Evolutionary conservation across 139 green algal species (phyloP).

Genomic region (Tetraselmis striata): DNA sequence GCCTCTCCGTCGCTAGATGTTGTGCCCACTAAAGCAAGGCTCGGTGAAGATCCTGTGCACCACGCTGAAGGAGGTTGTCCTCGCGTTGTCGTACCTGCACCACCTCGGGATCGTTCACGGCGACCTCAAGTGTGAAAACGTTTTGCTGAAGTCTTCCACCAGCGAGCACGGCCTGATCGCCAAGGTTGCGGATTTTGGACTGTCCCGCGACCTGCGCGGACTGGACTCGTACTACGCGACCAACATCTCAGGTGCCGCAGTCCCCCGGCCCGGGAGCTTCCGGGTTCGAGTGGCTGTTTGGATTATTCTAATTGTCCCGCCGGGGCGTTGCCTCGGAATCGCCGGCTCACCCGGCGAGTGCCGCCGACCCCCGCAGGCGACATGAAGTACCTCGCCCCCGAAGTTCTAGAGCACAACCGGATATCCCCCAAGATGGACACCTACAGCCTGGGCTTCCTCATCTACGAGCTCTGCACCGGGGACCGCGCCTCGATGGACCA

Average conservation of each 20-base stretch:
- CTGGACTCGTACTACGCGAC: background rate
- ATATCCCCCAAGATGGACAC: background rate
- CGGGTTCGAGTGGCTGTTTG: too few species aligned
- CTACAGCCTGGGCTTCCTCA: background rate
- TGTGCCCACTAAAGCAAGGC: background rate
- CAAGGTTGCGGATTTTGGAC: background rate
- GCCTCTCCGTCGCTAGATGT: too few species aligned
- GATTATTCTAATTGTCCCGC: too few species aligned
- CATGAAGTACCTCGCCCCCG: background rate
- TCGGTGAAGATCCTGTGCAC: background rate
- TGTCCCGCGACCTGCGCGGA: background rate
- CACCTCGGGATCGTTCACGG: background rate
- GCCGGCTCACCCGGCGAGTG: too few species aligned
- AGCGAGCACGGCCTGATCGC: background rate
- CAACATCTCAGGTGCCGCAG: background rate
- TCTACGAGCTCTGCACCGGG: background rate
- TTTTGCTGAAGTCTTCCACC: background rate
- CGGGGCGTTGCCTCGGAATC: too few species aligned
- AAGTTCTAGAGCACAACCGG: background rate
- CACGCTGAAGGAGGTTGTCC: background rate
- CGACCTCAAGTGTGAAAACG: background rate
- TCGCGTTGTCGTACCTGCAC: background rate
- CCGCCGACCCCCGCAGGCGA: too few species aligned
- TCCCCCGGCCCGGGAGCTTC: too few species aligned
- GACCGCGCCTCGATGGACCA: background rate